Evolutionary conservation across 2,329 filamentous ascomycete genomes (phyloP).

Genomic region (Scedosporium dehoogii): DNA sequence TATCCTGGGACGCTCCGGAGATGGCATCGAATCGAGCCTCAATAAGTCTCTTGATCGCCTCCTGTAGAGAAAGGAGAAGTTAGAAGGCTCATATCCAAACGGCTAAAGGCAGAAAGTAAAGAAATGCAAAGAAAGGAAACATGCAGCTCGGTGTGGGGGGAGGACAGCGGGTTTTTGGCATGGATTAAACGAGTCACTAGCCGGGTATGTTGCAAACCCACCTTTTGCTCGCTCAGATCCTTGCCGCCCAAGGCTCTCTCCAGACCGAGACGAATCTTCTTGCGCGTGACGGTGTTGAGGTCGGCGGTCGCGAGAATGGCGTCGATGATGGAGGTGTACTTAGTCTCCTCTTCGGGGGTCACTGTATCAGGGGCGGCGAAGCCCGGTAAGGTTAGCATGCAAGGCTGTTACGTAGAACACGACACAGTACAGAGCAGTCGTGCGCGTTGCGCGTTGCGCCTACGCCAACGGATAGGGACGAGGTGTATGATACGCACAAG

Average conservation of each 20-base stretch:
- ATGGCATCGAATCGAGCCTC: conserved; percentile 65
- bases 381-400: background rate
- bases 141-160: too few species aligned
- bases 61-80: conserved; percentile 28
- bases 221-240: conserved; percentile 51
- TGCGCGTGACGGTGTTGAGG: conserved; percentile 53
- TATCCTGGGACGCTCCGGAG: conserved; percentile 37
- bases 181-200: too few species aligned
- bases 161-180: too few species aligned
- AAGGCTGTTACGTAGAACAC: background rate
- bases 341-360: conserved; percentile 34
- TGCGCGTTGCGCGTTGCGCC: background rate
- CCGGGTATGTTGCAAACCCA: conserved; percentile 14
- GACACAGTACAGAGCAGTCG: background rate
- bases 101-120: background rate
- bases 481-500: background rate
- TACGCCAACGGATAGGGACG: background rate
- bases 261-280: conserved; percentile 49
- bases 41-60: conserved; percentile 61
- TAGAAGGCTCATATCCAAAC: background rate
- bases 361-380: conserved; percentile 25
- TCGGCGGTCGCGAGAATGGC: conserved; percentile 47
- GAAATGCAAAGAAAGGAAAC: background rate
- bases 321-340: conserved; percentile 51
- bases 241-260: conserved; percentile 44